phyloP scores from a whole-genome alignment of 208 protist species.

The Leishmania mexicana region DNA sequence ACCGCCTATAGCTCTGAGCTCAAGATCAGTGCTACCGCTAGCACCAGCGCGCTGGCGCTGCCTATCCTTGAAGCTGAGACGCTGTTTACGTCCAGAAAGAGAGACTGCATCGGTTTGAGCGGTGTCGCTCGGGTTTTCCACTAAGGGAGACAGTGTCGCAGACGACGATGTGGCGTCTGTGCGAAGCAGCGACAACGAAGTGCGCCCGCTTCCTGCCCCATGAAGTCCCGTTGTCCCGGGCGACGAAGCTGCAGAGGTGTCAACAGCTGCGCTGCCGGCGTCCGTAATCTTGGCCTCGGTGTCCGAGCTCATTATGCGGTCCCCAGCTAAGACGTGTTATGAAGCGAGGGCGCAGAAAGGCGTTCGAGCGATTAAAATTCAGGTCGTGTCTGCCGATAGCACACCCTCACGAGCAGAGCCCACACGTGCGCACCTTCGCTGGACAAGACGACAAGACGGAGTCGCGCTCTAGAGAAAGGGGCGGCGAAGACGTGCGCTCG shows the following conservation, averaged over 20 bases:
- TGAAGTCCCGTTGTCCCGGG: neutral
- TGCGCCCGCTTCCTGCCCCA: neutral
- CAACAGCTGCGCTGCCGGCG: neutral
- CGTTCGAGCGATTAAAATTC: neutral
- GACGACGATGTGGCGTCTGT: neutral
- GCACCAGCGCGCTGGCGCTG: constrained; percentile 16
- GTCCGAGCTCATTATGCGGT: neutral
- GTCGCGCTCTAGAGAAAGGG: neutral
- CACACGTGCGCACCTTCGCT: neutral
- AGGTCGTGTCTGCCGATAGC: neutral
- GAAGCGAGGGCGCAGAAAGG: neutral
- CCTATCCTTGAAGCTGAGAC: constrained; percentile 31
- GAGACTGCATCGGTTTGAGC: neutral
- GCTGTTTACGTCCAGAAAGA: constrained; percentile 5
- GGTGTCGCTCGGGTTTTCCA: neutral
- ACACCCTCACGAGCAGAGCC: neutral
- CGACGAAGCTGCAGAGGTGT: constrained; percentile 1
- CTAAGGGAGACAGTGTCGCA: neutral
- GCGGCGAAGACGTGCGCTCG: neutral
- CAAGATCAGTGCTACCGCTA: neutral
- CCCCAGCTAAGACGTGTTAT: neutral
- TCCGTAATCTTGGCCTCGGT: neutral
- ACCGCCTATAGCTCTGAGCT: neutral
- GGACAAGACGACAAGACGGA: neutral
- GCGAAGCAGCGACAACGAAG: neutral